Base-by-base conservation (phyloP, 192 early-diverging fungal genomes). In the Obelidium mucronatum region DNA sequence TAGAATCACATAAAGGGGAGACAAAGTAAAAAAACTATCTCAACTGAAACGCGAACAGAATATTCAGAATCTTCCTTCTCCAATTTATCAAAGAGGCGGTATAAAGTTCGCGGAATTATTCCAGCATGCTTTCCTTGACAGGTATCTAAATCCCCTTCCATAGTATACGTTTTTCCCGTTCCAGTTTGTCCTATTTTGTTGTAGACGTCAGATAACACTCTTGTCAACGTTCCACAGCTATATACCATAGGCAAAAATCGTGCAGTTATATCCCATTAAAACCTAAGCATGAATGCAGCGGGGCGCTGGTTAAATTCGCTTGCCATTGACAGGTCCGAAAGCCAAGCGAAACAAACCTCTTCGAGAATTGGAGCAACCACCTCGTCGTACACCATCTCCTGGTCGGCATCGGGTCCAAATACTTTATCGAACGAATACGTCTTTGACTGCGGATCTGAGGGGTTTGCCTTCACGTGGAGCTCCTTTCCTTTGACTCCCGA, bases 111-210 rank as follows among this genome's bases (percentile, higher is more conserved):
- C 1, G 96, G 97, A 64, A 99, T 97, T 35, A 99, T 92, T 19
- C 96, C 97, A 4, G 95, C 94, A 67, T 86, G 78, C 31, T 72
- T 67, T 62, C 84, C 82, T 59, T 85, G 65, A 34, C 75, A 79
- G 30, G 86, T 74, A 0, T 85, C 83, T 19, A 96, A 80, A 67
- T 97, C 91, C 26, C 96, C 95, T 74, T 99, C 95, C 96, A 99
- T 99, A 1, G 97, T 97, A 75, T 79, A 90, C 48, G 97, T 98
- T 84, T 99, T 99, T 71, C 97, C 97, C 0, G 95, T 94, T 51
- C 96, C 96, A 1, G 95, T 97, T 81, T 95, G 91, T 26, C 91
- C 40, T 60, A 30, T 31, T 22, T 52, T 52, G n/a, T 52, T 59
- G 55, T 26, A 40, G 26, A 5, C 19, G 11, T 51, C 53, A 22